These are phyloP conservation scores for Alternaria longipes DNA, from an alignment of 2,329 filamentous ascomycete species.

Conservation along the genomic window DNA sequence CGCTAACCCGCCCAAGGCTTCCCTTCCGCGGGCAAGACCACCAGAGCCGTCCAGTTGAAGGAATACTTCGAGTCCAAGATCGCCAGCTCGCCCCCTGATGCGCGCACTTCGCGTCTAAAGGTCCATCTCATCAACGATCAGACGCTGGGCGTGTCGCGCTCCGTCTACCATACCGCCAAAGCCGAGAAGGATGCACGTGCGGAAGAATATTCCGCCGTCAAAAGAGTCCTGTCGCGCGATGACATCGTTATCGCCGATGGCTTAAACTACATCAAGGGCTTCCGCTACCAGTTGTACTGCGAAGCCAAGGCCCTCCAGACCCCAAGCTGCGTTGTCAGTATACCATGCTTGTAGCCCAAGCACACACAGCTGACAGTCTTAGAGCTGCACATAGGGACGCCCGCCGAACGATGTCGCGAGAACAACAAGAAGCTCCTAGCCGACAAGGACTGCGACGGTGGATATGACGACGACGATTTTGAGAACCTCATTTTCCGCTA, in stretches of 20 bases:
- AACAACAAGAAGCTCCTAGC: conserved; percentile 68
- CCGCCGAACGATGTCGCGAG: conserved; percentile 63
- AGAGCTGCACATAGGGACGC: conserved; percentile 67
- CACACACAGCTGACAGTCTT: conserved; percentile 43
- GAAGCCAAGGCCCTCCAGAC: conserved; percentile 83
- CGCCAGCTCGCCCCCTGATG: conserved; percentile 53
- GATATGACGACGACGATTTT: conserved; percentile 70
- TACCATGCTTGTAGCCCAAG: background rate
- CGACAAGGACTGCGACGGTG: conserved; percentile 50
- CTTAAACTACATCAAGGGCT: conserved; percentile 89
- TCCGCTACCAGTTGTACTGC: conserved; percentile 85
- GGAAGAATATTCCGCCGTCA: conserved; percentile 78
- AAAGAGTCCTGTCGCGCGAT: conserved; percentile 74
- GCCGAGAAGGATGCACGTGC: conserved; percentile 85
- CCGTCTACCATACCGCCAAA: conserved; percentile 79
- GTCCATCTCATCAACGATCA: conserved; percentile 80
- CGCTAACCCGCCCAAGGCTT: conserved; percentile 70
- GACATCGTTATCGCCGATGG: conserved; percentile 83
- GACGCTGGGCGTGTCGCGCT: conserved; percentile 72
- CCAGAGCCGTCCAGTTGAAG: conserved; percentile 70
- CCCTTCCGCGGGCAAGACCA: conserved; percentile 70
- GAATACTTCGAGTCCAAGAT: conserved; percentile 70
- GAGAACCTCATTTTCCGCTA: conserved; percentile 84
- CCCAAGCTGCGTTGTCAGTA: conserved; percentile 73
- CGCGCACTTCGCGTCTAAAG: conserved; percentile 64